These are phyloP conservation scores for Phanerochaete sordida DNA, from an alignment of 768 basidiomycete genomes.

Conservation along the genomic window DNA sequence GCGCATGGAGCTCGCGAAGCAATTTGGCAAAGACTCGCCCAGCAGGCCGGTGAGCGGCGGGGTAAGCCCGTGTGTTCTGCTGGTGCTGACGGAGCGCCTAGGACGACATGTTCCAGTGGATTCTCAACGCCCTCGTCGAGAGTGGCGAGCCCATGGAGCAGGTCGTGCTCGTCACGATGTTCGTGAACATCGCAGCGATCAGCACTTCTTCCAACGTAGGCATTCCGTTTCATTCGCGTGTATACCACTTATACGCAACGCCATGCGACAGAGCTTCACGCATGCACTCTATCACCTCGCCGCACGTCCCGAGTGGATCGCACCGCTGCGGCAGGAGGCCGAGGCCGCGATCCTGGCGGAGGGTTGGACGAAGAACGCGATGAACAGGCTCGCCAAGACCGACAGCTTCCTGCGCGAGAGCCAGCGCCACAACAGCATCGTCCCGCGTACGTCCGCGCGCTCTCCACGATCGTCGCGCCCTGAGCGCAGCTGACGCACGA, in stretches of 20 bases:
- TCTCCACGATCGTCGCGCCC: not conserved
- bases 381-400: constrained; percentile 29
- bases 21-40: constrained; percentile 6
- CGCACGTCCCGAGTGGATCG: constrained; percentile 23
- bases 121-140: constrained; percentile 11
- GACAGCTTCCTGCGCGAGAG: constrained; percentile 34
- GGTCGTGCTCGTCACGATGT: not conserved
- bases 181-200: constrained; percentile 20
- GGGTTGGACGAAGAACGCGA: constrained; percentile 25
- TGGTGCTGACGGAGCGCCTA: too few relatives aligned
- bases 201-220: constrained; percentile 15
- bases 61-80: not conserved
- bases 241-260: not conserved
- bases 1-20: constrained; percentile 7
- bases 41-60: not conserved
- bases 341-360: constrained; percentile 22
- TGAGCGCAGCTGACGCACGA: constrained; percentile 13
- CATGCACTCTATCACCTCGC: constrained; percentile 28
- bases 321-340: constrained; percentile 29
- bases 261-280: constrained; percentile 16
- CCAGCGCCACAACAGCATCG: constrained; percentile 21
- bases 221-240: not conserved
- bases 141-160: not conserved
- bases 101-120: constrained; percentile 18
- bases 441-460: constrained; percentile 16